Conservation (phyloP, 768 basidiomycete species). For the Naematelia encephala region DNA sequence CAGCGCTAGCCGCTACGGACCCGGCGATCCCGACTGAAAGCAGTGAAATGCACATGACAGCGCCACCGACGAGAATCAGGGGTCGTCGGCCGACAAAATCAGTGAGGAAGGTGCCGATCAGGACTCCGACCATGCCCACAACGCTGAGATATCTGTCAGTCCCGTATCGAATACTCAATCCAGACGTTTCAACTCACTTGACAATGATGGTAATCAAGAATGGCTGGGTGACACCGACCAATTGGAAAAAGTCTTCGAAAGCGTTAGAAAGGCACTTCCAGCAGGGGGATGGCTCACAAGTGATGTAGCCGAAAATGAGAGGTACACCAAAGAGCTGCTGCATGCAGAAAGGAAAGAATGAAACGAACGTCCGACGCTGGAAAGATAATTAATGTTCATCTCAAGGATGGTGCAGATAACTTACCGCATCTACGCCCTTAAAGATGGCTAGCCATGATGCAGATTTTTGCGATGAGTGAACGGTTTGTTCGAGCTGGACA, state of each 20-base stretch:
- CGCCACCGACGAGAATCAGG: constrained; percentile 1
- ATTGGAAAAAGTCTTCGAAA: constrained; percentile 31
- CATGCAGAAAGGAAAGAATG: constrained; percentile 8
- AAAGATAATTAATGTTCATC: too few relatives aligned
- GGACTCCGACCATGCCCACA: too few relatives aligned
- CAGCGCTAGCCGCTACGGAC: neutral
- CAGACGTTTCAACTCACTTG: too few relatives aligned
- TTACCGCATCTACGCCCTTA: too few relatives aligned
- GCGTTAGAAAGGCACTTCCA: too few relatives aligned
- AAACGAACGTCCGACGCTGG: constrained; percentile 16
- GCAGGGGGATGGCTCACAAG: too few relatives aligned
- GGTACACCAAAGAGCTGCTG: constrained; percentile 12
- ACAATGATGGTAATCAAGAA: constrained; percentile 16
- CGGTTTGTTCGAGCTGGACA: neutral
- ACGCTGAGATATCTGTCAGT: too few relatives aligned
- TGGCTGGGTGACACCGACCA: constrained; percentile 21
- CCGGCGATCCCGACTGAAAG: neutral
- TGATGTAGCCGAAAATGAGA: constrained; percentile 15
- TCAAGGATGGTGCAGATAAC: too few relatives aligned
- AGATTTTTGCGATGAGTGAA: neutral
- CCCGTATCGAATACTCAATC: too few relatives aligned
- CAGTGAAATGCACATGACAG: neutral
- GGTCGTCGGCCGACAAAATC: constrained; percentile 4
- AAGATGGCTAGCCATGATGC: constrained; percentile 5
- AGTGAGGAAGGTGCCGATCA: constrained; percentile 1